phyloP scores from a whole-genome alignment of 352 stramenopile species.

The Phytophthora gonapodyides region DNA sequence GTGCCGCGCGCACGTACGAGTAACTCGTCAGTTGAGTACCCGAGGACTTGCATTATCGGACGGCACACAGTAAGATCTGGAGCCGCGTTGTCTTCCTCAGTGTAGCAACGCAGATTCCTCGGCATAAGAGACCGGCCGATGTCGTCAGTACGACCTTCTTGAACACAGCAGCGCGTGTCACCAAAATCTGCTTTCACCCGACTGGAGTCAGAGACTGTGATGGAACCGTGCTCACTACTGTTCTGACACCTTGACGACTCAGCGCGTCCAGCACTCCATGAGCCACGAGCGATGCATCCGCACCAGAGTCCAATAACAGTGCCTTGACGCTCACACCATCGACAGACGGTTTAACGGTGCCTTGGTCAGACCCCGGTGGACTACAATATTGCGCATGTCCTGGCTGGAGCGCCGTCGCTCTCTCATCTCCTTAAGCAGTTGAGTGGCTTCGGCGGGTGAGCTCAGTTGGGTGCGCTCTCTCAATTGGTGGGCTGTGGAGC shows the following conservation, averaged over 20 bases:
- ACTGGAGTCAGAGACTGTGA: background rate
- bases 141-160: constrained; percentile 12
- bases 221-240: too few species aligned
- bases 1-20: background rate
- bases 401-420: too few species aligned
- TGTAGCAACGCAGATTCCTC: constrained; percentile 5
- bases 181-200: background rate
- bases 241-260: background rate
- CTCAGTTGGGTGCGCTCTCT: too few species aligned
- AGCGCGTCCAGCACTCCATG: constrained; percentile 9
- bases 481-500: too few species aligned
- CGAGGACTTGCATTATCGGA: constrained; percentile 17
- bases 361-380: background rate
- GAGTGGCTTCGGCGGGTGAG: too few species aligned
- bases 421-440: too few species aligned
- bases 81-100: constrained; percentile 1
- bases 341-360: background rate
- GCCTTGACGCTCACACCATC: background rate
- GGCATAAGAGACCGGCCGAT: constrained; percentile 14
- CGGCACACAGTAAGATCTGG: constrained; percentile 9
- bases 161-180: constrained; percentile 4
- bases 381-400: too few species aligned
- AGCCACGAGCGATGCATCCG: constrained; percentile 11
- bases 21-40: constrained; percentile 9
- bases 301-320: constrained; percentile 11